These are phyloP conservation scores for Chlamydomonas sp. DNA, from an alignment of 139 green algal species.

Conservation along the genomic window DNA sequence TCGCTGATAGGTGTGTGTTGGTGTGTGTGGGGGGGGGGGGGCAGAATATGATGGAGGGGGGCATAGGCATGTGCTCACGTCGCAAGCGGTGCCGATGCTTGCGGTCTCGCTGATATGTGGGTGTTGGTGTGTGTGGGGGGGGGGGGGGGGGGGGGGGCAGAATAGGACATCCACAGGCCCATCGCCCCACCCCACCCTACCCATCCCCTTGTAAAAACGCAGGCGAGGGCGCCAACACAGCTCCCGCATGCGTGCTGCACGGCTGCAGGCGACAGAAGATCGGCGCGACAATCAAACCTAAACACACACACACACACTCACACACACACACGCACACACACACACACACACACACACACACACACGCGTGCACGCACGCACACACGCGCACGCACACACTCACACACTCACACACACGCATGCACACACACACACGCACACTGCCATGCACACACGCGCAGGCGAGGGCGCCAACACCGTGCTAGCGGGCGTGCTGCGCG, in stretches of 20 bases:
- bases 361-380: no score
- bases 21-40: not conserved
- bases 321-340: no score
- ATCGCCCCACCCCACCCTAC: no score
- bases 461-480: slow-evolving; percentile 49
- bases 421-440: not conserved
- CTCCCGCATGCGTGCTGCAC: slow-evolving; percentile 47
- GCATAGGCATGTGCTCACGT: slow-evolving; percentile 27
- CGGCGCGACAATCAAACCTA: slow-evolving; percentile 28
- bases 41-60: not conserved
- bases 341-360: no score
- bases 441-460: no score
- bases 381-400: no score
- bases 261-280: no score
- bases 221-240: slow-evolving; percentile 47
- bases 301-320: not conserved
- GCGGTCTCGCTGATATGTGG: slow-evolving; percentile 43
- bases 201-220: no score
- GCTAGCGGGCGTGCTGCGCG: slow-evolving; percentile 47
- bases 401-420: no score
- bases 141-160: not conserved
- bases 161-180: no score
- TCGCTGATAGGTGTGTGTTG: slow-evolving; percentile 38
- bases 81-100: slow-evolving; percentile 34
- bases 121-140: slow-evolving; percentile 4